Evolutionary conservation across 2,329 filamentous ascomycete species (phyloP), one percentile per base, ranked within the genome.

Genomic region (Aspergillus neotritici): DNA sequence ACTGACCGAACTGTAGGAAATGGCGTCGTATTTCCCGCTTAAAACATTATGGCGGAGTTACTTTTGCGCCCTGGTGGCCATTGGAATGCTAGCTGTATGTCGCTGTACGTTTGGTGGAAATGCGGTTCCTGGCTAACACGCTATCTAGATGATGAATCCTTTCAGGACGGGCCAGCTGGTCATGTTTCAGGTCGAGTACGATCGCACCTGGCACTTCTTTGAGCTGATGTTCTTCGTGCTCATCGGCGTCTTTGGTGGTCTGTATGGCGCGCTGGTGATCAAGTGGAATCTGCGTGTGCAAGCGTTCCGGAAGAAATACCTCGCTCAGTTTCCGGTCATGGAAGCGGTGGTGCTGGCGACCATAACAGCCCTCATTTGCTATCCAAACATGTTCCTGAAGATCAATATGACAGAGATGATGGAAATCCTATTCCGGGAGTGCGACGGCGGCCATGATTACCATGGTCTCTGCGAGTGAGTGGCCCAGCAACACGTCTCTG

Each of bases 341-440:
- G 93, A 98, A 65, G 86, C 89, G 0, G 90, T 88, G 1, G 67
- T 94, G 12, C 71, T 98, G 32, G 90, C 93, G 1, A 79, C 83
- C 0, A 77, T 81, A 6, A 98, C 93, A 4, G 93, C 90, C 8
- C 75, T 97, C 16, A 76, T 98, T n/a, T 96, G 91, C 66, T 98
- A 94, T 60, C 93, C 91, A 1, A 98, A 98, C 57, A 89, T 86
- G 64, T 97, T 98, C 53, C 64, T 98, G 44, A 78, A 87, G 43
- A 96, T 97, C 57, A 94, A 98, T 67, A 97, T 98, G 93, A 96
- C 93, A 0, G 91, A 97, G 71, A 95, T 89, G 71, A 97, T 98
- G 93, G 90, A 97, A 64, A 94, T 96, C 50, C 71, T 98, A 9
- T 98, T 98, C 65, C 77, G 86, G 11, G 93, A 98, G 62, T 98